These are phyloP conservation scores for Primulina huaijiensis DNA, from an alignment of 257 asterid species.

Conservation along the genomic window DNA sequence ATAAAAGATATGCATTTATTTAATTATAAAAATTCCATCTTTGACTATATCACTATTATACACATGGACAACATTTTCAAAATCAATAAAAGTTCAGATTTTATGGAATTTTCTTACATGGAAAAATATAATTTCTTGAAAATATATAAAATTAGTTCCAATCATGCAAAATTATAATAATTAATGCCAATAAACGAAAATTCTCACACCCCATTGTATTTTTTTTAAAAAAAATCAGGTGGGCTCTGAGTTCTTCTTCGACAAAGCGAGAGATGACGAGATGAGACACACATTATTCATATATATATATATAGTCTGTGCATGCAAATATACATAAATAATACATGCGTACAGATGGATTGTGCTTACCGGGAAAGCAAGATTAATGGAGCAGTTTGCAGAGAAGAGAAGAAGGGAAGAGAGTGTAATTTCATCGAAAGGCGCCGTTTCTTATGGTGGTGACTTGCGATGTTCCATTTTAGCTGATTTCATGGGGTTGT, in stretches of 20 bases:
- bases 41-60: too few species aligned
- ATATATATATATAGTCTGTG: background rate
- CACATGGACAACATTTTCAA: too few species aligned
- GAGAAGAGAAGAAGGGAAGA: background rate
- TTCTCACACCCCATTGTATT: too few species aligned
- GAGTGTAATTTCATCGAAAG: background rate
- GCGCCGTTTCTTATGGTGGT: constrained; percentile 8
- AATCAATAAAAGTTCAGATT: too few species aligned
- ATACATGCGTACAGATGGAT: background rate
- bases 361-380: constrained; percentile 18
- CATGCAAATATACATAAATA: background rate
- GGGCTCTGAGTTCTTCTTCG: too few species aligned
- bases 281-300: background rate
- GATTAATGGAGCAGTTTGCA: constrained; percentile 10
- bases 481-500: constrained; percentile 31
- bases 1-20: too few species aligned
- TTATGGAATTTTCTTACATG: background rate
- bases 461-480: constrained; percentile 18
- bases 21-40: too few species aligned
- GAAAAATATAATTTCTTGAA: too few species aligned
- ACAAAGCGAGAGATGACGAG: too few species aligned
- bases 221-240: too few species aligned
- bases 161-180: background rate
- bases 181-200: background rate
- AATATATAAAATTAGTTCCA: background rate